Conservation (phyloP, 1,139 yeast species). For the Kodamaea ohmeri region DNA sequence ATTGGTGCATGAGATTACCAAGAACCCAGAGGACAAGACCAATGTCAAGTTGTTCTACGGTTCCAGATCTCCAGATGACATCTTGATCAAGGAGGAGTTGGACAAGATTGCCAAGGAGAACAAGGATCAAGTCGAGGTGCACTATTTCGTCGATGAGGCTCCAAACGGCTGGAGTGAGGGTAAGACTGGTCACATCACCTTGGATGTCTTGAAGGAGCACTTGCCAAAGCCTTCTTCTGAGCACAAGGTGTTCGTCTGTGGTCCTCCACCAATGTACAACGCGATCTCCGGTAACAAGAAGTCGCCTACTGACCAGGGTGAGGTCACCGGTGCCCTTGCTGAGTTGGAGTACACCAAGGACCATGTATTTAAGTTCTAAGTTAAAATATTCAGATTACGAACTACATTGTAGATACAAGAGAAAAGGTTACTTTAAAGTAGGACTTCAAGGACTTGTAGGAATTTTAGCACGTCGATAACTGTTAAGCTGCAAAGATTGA, state of each 20-base stretch:
- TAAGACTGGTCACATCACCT: slow-evolving; percentile 43
- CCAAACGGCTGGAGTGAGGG: slow-evolving; percentile 46
- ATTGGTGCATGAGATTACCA: slow-evolving; percentile 64
- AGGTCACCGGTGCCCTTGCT: slow-evolving; percentile 78
- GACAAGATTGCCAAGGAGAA: slow-evolving; percentile 60
- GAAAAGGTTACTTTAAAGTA: too few species aligned
- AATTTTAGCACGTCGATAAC: too few species aligned
- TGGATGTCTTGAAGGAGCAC: slow-evolving; percentile 45
- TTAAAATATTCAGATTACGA: too few species aligned
- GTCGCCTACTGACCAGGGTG: slow-evolving; percentile 94
- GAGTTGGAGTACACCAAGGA: slow-evolving; percentile 88
- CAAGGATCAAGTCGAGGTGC: slow-evolving; percentile 74
- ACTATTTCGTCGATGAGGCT: slow-evolving; percentile 77
- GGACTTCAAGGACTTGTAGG: too few species aligned
- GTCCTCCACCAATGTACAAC: slow-evolving; percentile 28
- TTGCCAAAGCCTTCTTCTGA: slow-evolving; percentile 66
- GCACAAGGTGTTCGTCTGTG: slow-evolving; percentile 86
- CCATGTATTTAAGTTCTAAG: slow-evolving; percentile 83
- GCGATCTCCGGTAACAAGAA: slow-evolving; percentile 71
- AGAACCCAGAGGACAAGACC: slow-evolving; percentile 81
- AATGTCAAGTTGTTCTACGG: slow-evolving; percentile 80
- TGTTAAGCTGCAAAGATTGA: too few species aligned
- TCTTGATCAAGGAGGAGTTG: slow-evolving; percentile 72
- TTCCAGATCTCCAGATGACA: slow-evolving; percentile 70
- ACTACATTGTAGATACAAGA: too few species aligned